Percentiles rank a stretch among this genome's conserved stretches.
phyloP scores from a whole-genome alignment of 2,329 filamentous ascomycete genomes.

The Xylogone sp. region DNA sequence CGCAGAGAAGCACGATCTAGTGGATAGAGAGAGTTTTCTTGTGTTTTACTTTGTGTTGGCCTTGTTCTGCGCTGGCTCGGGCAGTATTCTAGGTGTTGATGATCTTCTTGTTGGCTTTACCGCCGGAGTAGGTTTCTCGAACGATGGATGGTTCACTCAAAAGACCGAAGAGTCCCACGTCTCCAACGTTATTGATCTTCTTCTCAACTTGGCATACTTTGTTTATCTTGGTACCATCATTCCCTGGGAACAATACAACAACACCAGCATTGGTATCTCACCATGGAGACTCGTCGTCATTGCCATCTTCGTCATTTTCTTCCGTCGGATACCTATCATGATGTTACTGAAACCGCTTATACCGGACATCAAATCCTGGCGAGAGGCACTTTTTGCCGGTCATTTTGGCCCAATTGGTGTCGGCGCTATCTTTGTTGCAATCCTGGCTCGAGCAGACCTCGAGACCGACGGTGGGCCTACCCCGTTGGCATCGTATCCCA shows the following conservation, averaged over 20 bases:
- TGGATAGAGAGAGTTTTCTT: slow-evolving; percentile 94
- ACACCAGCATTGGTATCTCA: slow-evolving; percentile 64
- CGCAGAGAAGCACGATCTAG: slow-evolving; percentile 79
- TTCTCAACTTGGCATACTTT: slow-evolving; percentile 97
- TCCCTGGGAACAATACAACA: slow-evolving; percentile 90
- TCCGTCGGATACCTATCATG: slow-evolving; percentile 96
- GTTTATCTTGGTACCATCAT: slow-evolving; percentile 97
- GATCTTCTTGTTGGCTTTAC: slow-evolving; percentile 93
- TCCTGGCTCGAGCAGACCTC: slow-evolving; percentile 87
- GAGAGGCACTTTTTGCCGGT: slow-evolving; percentile 92
- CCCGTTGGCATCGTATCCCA: slow-evolving; percentile 62
- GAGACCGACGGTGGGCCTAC: slow-evolving; percentile 66
- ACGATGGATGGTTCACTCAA: slow-evolving; percentile 97
- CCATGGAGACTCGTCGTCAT: slow-evolving; percentile 94
- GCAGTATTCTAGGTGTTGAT: slow-evolving; percentile 85
- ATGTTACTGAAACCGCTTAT: slow-evolving; percentile 85
- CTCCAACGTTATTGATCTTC: slow-evolving; percentile 96
- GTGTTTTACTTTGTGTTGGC: slow-evolving; percentile 98
- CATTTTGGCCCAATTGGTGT: slow-evolving; percentile 98
- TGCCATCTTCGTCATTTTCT: slow-evolving; percentile 88
- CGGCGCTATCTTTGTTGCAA: slow-evolving; percentile 91
- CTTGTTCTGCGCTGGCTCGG: slow-evolving; percentile 91
- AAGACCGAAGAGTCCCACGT: slow-evolving; percentile 99
- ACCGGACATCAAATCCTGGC: slow-evolving; percentile 96
- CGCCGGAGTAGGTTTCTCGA: slow-evolving; percentile 96